Conservation (phyloP, 2,329 filamentous ascomycete species). For the Botrytis galanthina region DNA sequence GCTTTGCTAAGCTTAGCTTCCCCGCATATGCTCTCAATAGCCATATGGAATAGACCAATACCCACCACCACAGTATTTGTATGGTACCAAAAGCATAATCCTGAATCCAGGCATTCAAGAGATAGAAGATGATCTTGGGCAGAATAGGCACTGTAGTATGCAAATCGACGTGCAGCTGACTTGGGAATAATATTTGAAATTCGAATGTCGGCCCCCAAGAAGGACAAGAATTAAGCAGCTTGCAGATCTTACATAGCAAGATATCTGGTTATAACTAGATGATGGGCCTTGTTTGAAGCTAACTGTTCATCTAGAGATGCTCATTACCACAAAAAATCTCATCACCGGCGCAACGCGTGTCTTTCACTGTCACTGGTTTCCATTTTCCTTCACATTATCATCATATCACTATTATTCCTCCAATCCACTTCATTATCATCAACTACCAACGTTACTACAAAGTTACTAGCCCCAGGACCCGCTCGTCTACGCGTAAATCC, state of each 20-base stretch:
- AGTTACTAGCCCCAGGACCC: rapidly evolving
- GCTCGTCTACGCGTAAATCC: rapidly evolving
- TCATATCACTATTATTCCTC: neutral
- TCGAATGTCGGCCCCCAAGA: neutral
- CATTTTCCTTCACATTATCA: rapidly evolving
- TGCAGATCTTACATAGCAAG: neutral
- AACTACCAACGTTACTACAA: rapidly evolving
- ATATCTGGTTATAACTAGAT: neutral
- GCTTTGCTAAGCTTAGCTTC: no score
- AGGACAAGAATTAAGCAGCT: neutral
- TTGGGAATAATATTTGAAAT: neutral
- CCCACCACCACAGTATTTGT: no score
- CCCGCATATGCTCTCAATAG: no score
- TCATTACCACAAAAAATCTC: neutral
- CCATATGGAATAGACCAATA: no score
- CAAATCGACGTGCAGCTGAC: neutral
- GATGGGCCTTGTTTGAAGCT: rapidly evolving
- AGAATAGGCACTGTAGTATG: neutral
- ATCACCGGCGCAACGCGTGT: neutral
- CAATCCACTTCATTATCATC: rapidly evolving
- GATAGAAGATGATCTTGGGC: neutral
- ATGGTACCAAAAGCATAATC: no score
- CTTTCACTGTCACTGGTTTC: neutral
- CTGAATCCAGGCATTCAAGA: neutral
- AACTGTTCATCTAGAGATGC: neutral